These are phyloP conservation scores for Neoscytalidium dimidiatum DNA, from an alignment of 2,329 filamentous ascomycete species.

Conservation along the genomic window DNA sequence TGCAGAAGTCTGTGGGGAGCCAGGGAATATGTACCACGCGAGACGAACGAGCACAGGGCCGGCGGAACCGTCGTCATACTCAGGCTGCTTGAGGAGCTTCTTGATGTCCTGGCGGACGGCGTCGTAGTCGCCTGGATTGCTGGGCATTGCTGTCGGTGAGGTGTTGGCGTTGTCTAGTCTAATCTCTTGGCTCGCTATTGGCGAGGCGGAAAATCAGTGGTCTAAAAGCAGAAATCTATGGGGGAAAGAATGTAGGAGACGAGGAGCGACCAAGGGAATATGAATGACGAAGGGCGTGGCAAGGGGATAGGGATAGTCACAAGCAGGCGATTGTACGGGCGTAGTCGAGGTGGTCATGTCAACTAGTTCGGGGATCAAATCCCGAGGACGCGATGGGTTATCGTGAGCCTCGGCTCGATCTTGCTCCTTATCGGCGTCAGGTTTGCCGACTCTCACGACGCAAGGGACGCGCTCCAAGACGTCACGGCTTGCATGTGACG, in stretches of 20 bases:
- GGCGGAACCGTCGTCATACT: constrained; percentile 66
- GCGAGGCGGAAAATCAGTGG: not conserved
- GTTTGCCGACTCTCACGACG: constrained; percentile 7
- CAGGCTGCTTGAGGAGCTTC: constrained; percentile 59
- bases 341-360: not conserved
- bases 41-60: constrained; percentile 65
- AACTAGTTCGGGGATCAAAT: constrained; percentile 7
- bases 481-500: constrained; percentile 17
- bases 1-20: not conserved
- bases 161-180: constrained; percentile 4
- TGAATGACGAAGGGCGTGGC: not conserved
- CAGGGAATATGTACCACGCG: constrained; percentile 53
- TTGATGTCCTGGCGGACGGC: constrained; percentile 58
- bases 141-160: constrained; percentile 22
- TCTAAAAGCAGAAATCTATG: not conserved
- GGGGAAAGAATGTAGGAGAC: not conserved
- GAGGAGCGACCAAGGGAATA: not conserved
- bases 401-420: constrained; percentile 17
- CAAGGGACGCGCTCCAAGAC: constrained; percentile 3
- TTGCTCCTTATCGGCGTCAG: not conserved
- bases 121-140: constrained; percentile 32
- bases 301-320: not conserved
- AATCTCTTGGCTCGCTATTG: constrained; percentile 11
- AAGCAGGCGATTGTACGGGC: not conserved
- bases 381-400: constrained; percentile 12